Evolutionary conservation across 2,329 filamentous ascomycete genomes (phyloP).

Genomic region (Purpureocillium takamizusanense): DNA sequence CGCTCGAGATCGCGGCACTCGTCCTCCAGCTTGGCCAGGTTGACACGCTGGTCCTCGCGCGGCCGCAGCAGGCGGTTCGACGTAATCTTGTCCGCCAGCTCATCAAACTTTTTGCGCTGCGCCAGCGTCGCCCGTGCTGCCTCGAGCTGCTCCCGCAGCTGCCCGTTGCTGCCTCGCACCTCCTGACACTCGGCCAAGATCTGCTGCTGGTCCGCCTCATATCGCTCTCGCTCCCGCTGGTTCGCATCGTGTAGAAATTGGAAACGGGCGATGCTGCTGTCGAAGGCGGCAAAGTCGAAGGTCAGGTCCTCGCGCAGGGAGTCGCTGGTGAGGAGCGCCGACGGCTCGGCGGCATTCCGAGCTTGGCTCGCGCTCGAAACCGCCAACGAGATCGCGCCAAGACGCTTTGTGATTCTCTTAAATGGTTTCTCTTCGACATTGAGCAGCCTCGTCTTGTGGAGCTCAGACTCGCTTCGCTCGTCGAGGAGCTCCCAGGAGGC

Average conservation of each 20-base stretch:
- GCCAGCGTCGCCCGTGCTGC: constrained; percentile 66
- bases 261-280: constrained; percentile 76
- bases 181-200: constrained; percentile 71
- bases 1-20: constrained; percentile 83
- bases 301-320: constrained; percentile 72
- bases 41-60: constrained; percentile 72
- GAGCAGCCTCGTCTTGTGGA: constrained; percentile 80
- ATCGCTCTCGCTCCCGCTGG: constrained; percentile 71
- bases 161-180: constrained; percentile 66
- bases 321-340: constrained; percentile 26
- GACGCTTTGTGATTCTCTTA: constrained; percentile 75
- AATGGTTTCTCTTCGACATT: constrained; percentile 90
- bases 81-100: constrained; percentile 78
- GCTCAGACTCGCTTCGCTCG: constrained; percentile 68
- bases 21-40: constrained; percentile 72
- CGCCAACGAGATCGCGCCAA: constrained; percentile 60
- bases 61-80: constrained; percentile 70
- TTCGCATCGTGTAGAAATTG: constrained; percentile 84
- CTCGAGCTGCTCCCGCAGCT: constrained; percentile 66
- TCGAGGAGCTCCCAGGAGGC: constrained; percentile 59
- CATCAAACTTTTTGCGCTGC: constrained; percentile 78
- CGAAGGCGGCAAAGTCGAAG: constrained; percentile 82
- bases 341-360: constrained; percentile 31
- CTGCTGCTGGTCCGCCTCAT: constrained; percentile 68
- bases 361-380: constrained; percentile 24